Conservation (phyloP, 2,329 filamentous ascomycete species). For the Nothophaeocryptopus gaeumannii region DNA sequence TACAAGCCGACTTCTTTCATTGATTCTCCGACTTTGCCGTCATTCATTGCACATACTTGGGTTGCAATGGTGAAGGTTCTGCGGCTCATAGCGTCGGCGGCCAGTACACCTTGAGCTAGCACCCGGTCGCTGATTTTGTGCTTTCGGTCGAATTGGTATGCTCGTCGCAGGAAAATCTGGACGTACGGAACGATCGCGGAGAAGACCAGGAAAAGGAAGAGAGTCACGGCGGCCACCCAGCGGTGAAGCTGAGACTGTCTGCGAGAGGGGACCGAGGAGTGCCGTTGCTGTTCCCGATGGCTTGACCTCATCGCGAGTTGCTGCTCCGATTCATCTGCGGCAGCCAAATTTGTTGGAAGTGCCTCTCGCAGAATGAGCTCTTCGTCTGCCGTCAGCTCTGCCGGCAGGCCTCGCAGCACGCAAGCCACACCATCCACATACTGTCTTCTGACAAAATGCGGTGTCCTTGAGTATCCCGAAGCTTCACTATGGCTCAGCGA, state of each 20-base stretch:
- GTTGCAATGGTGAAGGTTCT: constrained; percentile 53
- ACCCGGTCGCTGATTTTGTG: constrained; percentile 63
- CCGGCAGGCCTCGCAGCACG: constrained; percentile 61
- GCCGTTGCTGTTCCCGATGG: constrained; percentile 1
- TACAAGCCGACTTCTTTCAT: constrained; percentile 58
- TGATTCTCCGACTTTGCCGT: constrained; percentile 61
- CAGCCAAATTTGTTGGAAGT: constrained; percentile 39
- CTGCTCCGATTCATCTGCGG: constrained; percentile 6
- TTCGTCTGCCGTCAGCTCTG: constrained; percentile 57
- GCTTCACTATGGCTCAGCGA: constrained; percentile 47
- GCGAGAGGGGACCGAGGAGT: constrained; percentile 19
- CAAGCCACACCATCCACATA: constrained; percentile 65
- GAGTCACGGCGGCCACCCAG: constrained; percentile 20
- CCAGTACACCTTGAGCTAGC: constrained; percentile 51
- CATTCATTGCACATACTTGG: constrained; percentile 59
- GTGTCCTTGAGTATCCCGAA: constrained; percentile 40
- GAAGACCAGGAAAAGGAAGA: constrained; percentile 52
- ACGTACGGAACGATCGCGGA: constrained; percentile 63
- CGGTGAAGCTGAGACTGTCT: constrained; percentile 25
- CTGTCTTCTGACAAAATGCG: constrained; percentile 55
- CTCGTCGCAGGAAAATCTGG: constrained; percentile 51
- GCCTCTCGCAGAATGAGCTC: constrained; percentile 51
- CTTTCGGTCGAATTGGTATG: constrained; percentile 63
- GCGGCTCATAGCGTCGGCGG: constrained; percentile 55
- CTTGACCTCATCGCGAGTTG: constrained; percentile 17